A percentile compares a stretch with the other conserved stretches of the same genome.
phyloP scores from a whole-genome alignment of 202 grass and related monocot species.

The Setaria viridis region DNA sequence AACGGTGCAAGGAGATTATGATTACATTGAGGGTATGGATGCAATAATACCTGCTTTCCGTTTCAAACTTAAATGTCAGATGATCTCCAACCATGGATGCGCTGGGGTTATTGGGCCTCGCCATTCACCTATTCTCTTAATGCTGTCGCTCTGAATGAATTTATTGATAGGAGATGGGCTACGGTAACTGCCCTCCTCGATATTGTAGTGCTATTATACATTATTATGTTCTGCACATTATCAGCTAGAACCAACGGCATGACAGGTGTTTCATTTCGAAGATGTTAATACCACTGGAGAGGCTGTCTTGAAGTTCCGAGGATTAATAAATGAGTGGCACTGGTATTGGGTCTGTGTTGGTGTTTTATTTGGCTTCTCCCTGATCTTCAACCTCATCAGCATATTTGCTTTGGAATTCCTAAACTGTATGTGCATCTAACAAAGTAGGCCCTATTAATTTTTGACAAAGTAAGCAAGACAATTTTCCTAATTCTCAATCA shows the following conservation, averaged over 20 bases:
- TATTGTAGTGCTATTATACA: neutral
- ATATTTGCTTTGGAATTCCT: constrained; percentile 79
- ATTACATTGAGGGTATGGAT: neutral
- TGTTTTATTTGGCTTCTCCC: constrained; percentile 69
- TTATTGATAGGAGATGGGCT: constrained; percentile 73
- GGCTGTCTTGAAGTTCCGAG: constrained; percentile 67
- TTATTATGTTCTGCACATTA: constrained; percentile 15
- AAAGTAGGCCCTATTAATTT: neutral
- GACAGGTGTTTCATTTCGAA: constrained; percentile 47
- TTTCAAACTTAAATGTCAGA: constrained; percentile 51
- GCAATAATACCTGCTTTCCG: constrained; percentile 19
- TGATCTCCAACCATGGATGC: constrained; percentile 71
- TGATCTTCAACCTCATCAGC: constrained; percentile 84
- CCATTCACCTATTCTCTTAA: constrained; percentile 81
- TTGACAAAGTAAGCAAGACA: neutral
- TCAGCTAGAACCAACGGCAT: neutral
- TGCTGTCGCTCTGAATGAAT: constrained; percentile 76
- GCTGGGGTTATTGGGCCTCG: constrained; percentile 77
- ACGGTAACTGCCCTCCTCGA: constrained; percentile 48
- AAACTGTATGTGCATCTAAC: constrained; percentile 57
- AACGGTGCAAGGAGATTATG: neutral
- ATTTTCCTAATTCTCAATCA: neutral
- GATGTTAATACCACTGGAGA: constrained; percentile 67
- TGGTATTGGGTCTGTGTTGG: constrained; percentile 87
- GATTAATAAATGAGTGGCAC: constrained; percentile 70